Conservation (phyloP, 345 rosid genomes). For the Syzygium oleosum region DNA sequence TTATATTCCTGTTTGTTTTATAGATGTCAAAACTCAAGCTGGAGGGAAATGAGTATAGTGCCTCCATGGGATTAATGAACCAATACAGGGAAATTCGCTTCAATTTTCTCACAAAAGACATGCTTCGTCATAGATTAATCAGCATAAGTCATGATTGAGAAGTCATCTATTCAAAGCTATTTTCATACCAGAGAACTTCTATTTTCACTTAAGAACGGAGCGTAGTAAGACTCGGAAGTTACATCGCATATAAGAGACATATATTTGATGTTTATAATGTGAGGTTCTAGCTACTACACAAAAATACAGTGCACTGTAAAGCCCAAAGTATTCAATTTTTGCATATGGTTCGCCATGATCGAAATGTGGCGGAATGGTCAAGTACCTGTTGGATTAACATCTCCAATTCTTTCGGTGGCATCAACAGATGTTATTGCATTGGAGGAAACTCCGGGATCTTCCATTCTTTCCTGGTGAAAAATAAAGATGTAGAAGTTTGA, state of each 20-base stretch:
- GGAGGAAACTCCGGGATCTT: not conserved
- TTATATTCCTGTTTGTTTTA: not conserved
- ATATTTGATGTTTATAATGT: not conserved
- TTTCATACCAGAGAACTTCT: not conserved
- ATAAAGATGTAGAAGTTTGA: not conserved
- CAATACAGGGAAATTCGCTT: not conserved
- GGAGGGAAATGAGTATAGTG: not conserved
- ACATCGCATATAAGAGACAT: not conserved
- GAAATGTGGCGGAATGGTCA: not conserved
- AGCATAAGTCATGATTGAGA: not conserved
- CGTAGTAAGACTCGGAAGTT: not conserved
- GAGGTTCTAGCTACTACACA: not conserved
- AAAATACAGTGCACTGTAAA: not conserved
- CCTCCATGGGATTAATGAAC: not conserved
- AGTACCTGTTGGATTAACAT: constrained; percentile 30
- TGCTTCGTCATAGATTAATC: not conserved
- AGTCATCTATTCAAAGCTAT: not conserved
- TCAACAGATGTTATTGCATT: constrained; percentile 16
- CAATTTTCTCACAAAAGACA: not conserved
- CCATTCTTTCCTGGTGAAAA: constrained; percentile 17
- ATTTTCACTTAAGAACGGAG: not conserved
- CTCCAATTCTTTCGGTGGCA: constrained; percentile 18
- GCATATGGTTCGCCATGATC: not conserved
- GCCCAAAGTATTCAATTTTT: not conserved
- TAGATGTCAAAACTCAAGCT: not conserved